Conservation (phyloP, 371 early-diverging fungal genomes). For the Circinella umbellata region DNA sequence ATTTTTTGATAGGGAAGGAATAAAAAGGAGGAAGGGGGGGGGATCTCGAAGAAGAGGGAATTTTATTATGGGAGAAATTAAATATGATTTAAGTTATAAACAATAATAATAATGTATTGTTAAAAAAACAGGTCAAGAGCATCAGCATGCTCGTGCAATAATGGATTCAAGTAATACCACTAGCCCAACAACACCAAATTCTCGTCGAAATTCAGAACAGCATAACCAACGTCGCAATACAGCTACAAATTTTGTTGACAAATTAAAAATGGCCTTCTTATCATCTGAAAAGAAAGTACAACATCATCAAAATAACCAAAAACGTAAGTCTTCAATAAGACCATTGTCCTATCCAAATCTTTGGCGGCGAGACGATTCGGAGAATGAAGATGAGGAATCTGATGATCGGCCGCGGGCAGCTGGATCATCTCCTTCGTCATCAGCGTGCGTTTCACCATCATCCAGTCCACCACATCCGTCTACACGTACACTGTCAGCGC, state of each 20-base stretch:
- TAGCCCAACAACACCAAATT: not conserved
- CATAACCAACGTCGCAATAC: constrained; percentile 22
- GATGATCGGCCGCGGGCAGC: constrained; percentile 12
- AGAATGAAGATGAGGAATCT: constrained; percentile 17
- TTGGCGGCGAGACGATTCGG: constrained; percentile 19
- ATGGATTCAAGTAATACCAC: not conserved
- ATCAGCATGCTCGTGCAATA: not conserved
- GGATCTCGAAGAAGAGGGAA: not conserved
- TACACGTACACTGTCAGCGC: constrained; percentile 12
- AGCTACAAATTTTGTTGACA: constrained; percentile 37
- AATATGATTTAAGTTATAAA: no score
- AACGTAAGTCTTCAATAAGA: constrained; percentile 12
- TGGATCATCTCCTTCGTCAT: constrained; percentile 18
- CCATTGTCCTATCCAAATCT: constrained; percentile 37
- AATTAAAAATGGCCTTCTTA: constrained; percentile 45
- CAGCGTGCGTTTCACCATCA: constrained; percentile 17
- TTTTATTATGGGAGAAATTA: not conserved
- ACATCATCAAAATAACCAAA: constrained; percentile 13
- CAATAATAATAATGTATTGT: not conserved
- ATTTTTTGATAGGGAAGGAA: not conserved
- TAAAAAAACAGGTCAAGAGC: constrained; percentile 1
- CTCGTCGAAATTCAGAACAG: constrained; percentile 10
- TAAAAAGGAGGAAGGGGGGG: not conserved
- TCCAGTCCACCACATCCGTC: constrained; percentile 18
- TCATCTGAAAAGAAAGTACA: constrained; percentile 13